phyloP scores from a whole-genome alignment of 129 eudicot species.

The Artemisia tridentata region DNA sequence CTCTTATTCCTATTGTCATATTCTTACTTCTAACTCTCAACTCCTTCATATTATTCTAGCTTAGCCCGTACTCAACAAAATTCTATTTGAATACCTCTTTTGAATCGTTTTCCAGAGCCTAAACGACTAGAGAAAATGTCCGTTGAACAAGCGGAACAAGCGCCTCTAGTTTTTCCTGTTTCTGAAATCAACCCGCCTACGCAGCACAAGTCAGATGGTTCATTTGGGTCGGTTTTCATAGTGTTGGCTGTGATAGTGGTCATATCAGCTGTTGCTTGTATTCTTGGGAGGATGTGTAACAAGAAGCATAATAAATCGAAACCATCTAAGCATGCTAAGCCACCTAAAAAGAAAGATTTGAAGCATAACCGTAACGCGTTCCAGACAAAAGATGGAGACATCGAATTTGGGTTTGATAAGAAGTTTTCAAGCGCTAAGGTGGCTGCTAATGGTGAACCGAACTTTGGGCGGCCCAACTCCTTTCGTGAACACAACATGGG shows the following conservation, averaged over 20 bases:
- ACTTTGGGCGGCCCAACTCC: conserved; percentile 25
- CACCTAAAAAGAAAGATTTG: conserved; percentile 30
- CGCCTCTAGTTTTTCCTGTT: conserved; percentile 34
- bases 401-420: conserved; percentile 42
- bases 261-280: conserved; percentile 35
- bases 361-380: conserved; percentile 35
- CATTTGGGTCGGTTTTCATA: conserved; percentile 40
- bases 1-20: conserved; percentile 32
- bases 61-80: conserved; percentile 31
- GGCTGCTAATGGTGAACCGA: conserved; percentile 35
- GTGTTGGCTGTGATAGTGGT: conserved; percentile 39
- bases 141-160: conserved; percentile 27
- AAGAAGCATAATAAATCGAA: conserved; percentile 31
- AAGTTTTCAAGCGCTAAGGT: conserved; percentile 40
- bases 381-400: conserved; percentile 44
- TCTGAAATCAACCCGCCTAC: conserved; percentile 30
- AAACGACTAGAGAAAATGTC: conserved; percentile 17
- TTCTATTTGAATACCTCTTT: conserved; percentile 9
- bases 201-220: conserved; percentile 30
- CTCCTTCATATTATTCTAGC: background rate
- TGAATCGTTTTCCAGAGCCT: background rate
- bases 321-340: conserved; percentile 30
- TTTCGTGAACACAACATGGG: conserved; percentile 18
- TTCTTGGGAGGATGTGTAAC: conserved; percentile 37
- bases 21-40: conserved; percentile 29